Base-by-base conservation (phyloP, 176 grass and related monocot species). In the Chloris gayana region DNA sequence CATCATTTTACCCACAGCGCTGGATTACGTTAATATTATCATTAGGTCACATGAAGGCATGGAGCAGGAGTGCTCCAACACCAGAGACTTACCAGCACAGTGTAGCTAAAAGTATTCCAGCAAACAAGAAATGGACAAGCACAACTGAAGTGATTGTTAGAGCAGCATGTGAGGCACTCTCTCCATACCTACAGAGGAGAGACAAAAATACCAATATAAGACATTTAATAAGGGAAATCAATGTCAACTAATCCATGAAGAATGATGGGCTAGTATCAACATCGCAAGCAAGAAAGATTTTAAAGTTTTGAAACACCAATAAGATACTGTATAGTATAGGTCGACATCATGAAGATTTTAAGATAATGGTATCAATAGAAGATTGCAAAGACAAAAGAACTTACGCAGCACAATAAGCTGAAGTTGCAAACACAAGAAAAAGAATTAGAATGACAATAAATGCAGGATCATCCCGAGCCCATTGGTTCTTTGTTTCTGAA, bases 401-500 rank as follows among this genome's bases (percentile, higher is more conserved):
- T 89, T 92, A 99, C 96, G 84, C 96, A 82, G 85, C 90, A 67
- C 96, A 99, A 76, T 90, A 99, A 76, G 92, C 90, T 76, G 93
- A 91, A 70, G 92, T 89, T 15, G 96, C 96, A 80, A 99, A 89
- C 39, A 99, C 79, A 33, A 99, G 91, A 74, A 99, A 93, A 80
- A 99, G 84, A 89, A 82, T 89, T 74, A 99, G 84, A 84, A 99
- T 95, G 60, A 99, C 96, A 73, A 93, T 75, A 93, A 99, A 95
- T 53, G 88, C 92, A 86, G 96, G 96, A 90, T 99, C 96, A 87
- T 99, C 96, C 58, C 92, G 81, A 62, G 96, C 96, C 96, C 96
- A 99, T 69, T 99, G 90, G 76, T 99, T 99, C 93, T 99, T 99
- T 74, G 96, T 99, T 93, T 99, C 96, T 99, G 88, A 75, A 73